A percentile compares a stretch with the other conserved stretches of the same genome.
phyloP scores from a whole-genome alignment of 2,329 filamentous ascomycete genomes.

The Cladosporium cucumerinum region DNA sequence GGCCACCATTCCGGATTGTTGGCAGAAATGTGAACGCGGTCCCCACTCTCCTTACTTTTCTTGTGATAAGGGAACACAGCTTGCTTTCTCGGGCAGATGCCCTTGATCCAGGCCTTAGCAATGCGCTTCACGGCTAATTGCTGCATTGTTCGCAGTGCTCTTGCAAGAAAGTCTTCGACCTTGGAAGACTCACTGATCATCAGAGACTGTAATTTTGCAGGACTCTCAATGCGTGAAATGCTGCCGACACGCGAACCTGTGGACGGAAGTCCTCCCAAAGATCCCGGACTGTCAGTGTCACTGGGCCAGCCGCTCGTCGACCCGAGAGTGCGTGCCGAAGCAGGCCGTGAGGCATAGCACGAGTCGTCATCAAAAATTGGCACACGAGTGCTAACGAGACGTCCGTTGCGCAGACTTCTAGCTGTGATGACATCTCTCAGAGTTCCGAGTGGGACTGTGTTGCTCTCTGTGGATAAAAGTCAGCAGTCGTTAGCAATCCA shows the following conservation, averaged over 20 bases:
- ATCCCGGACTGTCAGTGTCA: background rate
- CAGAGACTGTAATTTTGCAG: background rate
- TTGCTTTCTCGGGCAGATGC: constrained; percentile 74
- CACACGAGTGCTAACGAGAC: background rate
- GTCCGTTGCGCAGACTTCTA: background rate
- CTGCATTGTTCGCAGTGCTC: constrained; percentile 63
- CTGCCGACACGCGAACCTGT: background rate
- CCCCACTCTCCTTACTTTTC: constrained; percentile 38
- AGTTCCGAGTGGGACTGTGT: background rate
- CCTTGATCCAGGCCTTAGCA: constrained; percentile 72
- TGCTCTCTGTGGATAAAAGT: background rate
- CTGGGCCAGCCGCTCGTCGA: background rate
- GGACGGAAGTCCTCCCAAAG: background rate
- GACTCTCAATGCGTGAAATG: background rate
- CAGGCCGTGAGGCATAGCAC: background rate
- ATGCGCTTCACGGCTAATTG: constrained; percentile 70
- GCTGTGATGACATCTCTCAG: background rate
- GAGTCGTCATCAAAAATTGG: background rate
- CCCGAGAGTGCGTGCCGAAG: background rate
- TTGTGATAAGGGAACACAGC: constrained; percentile 68
- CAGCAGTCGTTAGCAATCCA: background rate
- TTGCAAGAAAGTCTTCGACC: constrained; percentile 57
- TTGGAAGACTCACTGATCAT: constrained; percentile 18
- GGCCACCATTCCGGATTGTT: constrained; percentile 38
- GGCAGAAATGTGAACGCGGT: constrained; percentile 28